These are phyloP conservation scores for Pulchroboletus neoregius DNA, from an alignment of 1,284 basidiomycete species.

Conservation along the genomic window DNA sequence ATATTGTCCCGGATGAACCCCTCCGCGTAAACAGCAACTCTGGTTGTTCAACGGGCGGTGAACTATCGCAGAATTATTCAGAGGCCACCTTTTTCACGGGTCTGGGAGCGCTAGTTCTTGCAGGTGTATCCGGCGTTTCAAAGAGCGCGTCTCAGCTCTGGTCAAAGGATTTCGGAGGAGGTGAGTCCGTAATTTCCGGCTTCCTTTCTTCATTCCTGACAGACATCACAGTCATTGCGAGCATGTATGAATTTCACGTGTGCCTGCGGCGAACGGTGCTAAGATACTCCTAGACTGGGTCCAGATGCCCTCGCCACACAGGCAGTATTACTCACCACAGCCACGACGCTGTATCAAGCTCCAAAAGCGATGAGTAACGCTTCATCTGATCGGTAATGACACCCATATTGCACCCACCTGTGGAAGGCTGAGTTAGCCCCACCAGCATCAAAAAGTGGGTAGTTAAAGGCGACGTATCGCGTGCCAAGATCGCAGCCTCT, in stretches of 20 bases:
- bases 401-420: not conserved
- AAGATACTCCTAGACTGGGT: slow-evolving; percentile 19
- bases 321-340: slow-evolving; percentile 25
- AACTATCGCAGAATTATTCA: slow-evolving; percentile 1
- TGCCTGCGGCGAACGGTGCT: slow-evolving; percentile 1
- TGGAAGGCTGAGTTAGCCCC: slow-evolving; percentile 1
- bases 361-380: slow-evolving; percentile 20
- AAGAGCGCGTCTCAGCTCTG: slow-evolving; percentile 30
- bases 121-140: slow-evolving; percentile 20
- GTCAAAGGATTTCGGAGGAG: slow-evolving; percentile 31
- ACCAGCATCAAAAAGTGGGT: slow-evolving; percentile 25
- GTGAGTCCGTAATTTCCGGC: slow-evolving; percentile 10
- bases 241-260: slow-evolving; percentile 19
- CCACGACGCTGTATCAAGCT: slow-evolving; percentile 25
- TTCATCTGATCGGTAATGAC: slow-evolving; percentile 27
- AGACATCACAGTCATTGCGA: slow-evolving; percentile 18
- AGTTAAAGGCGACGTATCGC: slow-evolving; percentile 17
- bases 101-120: slow-evolving; percentile 16
- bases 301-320: slow-evolving; percentile 29
- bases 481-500: slow-evolving; percentile 23
- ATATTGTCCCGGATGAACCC: slow-evolving; percentile 14
- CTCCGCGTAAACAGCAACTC: not conserved
- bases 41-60: not conserved
- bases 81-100: slow-evolving; percentile 15
- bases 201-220: slow-evolving; percentile 9